Evolutionary conservation across 305 asterid genomes (phyloP).

Genomic region (Rubia tinctorum): DNA sequence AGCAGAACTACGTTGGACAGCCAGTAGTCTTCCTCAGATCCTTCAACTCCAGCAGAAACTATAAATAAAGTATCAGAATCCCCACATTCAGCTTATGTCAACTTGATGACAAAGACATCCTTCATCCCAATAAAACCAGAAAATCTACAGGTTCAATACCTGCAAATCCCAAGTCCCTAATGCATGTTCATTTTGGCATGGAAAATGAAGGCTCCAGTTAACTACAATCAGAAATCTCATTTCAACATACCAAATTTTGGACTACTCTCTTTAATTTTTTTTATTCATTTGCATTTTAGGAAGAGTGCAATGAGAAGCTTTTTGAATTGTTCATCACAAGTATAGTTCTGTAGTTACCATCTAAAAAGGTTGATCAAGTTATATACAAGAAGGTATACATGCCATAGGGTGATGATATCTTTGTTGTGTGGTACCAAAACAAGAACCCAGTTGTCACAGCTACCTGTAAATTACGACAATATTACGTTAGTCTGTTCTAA

Average conservation of each 20-base stretch:
- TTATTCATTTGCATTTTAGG: background rate
- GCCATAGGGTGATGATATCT: conserved; percentile 91
- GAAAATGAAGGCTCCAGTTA: background rate
- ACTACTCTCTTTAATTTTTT: background rate
- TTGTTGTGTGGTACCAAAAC: conserved; percentile 61
- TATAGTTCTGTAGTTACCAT: conserved; percentile 60
- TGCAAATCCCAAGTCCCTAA: background rate
- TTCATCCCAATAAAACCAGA: background rate
- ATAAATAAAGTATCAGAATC: background rate
- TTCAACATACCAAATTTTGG: background rate
- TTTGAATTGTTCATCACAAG: conserved; percentile 24
- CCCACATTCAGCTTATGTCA: background rate
- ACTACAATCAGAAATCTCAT: background rate
- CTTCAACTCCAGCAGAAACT: conserved; percentile 3
- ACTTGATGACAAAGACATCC: background rate
- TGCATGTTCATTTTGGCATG: background rate
- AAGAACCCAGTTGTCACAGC: conserved; percentile 69
- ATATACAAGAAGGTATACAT: conserved; percentile 88
- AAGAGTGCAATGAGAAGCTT: background rate
- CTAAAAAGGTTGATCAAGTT: conserved; percentile 60
- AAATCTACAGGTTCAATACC: conserved; percentile 9
- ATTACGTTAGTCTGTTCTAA: conserved; percentile 12
- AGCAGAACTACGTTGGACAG: background rate
- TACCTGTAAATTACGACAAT: conserved; percentile 43
- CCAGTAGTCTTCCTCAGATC: conserved; percentile 1